Conservation (phyloP, 2,329 filamentous ascomycete species). For the Pseudogymnoascus sp. region DNA sequence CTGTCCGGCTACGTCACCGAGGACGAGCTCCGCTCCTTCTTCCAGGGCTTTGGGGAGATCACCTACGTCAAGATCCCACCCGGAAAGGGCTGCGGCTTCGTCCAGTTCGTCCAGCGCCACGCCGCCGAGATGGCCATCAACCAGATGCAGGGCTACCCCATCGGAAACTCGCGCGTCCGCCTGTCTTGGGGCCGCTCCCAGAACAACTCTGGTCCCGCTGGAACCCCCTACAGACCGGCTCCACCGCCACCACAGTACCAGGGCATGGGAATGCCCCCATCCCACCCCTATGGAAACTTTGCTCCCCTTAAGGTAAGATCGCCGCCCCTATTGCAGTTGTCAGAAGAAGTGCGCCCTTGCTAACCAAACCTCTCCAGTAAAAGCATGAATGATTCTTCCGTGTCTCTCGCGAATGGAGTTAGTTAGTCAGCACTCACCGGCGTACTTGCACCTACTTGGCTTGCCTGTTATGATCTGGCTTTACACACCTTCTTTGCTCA, state of each 20-base stretch:
- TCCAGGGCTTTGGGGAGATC: slow-evolving; percentile 98
- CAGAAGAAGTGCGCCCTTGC: slow-evolving; percentile 10
- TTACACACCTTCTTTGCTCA: slow-evolving; percentile 29
- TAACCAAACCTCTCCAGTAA: slow-evolving; percentile 22
- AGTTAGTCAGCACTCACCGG: slow-evolving; percentile 26
- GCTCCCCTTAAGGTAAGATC: slow-evolving; percentile 27
- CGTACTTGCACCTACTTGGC: slow-evolving; percentile 25
- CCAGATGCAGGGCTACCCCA: slow-evolving; percentile 99
- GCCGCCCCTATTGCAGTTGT: neutral
- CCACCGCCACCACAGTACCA: slow-evolving; percentile 70
- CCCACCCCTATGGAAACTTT: slow-evolving; percentile 28
- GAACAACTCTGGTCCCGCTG: slow-evolving; percentile 96
- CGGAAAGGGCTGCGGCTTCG: slow-evolving; percentile 97
- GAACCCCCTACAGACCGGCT: slow-evolving; percentile 92
- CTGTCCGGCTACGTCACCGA: slow-evolving; percentile 97
- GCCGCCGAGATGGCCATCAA: slow-evolving; percentile 99
- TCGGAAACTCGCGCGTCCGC: slow-evolving; percentile 95
- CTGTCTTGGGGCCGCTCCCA: slow-evolving; percentile 96
- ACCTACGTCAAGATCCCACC: slow-evolving; percentile 99
- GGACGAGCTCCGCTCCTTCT: slow-evolving; percentile 98
- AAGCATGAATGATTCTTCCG: slow-evolving; percentile 26
- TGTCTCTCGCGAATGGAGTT: slow-evolving; percentile 28
- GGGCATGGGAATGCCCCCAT: slow-evolving; percentile 41
- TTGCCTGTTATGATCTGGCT: slow-evolving; percentile 25
- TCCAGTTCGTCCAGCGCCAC: slow-evolving; percentile 97